These are phyloP conservation scores for Helotiales sp. DNA, from an alignment of 2,329 filamentous ascomycete genomes.

Conservation along the genomic window DNA sequence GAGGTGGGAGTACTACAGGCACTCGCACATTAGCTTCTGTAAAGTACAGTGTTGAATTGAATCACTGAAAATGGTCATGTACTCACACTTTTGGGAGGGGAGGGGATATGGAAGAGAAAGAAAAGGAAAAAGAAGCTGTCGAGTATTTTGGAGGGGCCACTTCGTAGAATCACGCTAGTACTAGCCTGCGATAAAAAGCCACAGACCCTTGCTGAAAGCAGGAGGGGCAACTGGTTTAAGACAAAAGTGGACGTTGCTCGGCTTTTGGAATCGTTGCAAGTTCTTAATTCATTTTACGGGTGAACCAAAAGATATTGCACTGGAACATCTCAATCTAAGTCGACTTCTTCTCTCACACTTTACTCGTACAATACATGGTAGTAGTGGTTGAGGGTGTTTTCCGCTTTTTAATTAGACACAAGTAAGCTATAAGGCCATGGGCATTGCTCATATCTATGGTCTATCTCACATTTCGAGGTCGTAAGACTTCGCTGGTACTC, in stretches of 20 bases:
- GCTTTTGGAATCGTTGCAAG: too few species aligned
- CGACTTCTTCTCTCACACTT: not conserved
- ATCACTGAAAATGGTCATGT: not conserved
- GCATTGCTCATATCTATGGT: not conserved
- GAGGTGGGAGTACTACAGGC: not conserved
- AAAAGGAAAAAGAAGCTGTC: not conserved
- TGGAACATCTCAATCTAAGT: not conserved
- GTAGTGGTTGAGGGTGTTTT: not conserved
- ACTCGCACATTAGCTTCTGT: not conserved
- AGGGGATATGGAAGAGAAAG: not conserved
- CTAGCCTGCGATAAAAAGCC: not conserved
- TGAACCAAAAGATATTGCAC: not conserved
- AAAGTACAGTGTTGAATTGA: not conserved
- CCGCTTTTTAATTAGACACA: not conserved
- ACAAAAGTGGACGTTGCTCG: not conserved
- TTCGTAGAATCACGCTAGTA: constrained; percentile 4
- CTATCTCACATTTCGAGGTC: not conserved
- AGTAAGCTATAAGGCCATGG: not conserved
- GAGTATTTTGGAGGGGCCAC: constrained; percentile 9
- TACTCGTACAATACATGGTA: not conserved
- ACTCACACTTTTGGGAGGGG: not conserved
- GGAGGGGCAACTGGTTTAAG: not conserved
- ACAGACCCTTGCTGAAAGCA: not conserved
- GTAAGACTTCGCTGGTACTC: not conserved
- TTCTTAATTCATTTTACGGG: not conserved